Conservation (phyloP, 495 filamentous ascomycete species). For the Eremomyces bilateralis region DNA sequence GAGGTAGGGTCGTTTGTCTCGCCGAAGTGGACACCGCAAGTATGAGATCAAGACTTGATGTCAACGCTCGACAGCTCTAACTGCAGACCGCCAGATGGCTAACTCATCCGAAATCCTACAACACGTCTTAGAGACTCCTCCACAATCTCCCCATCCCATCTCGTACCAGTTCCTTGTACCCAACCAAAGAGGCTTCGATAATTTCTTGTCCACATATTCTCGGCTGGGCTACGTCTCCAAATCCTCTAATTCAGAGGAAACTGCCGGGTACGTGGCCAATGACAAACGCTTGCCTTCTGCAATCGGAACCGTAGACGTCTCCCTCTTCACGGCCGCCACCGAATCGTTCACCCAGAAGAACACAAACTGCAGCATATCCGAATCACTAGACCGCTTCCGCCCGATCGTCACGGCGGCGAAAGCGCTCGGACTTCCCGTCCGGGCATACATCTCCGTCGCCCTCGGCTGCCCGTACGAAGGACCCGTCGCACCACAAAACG, state of each 20-base stretch:
- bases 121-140: constrained; percentile 39
- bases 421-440: constrained; percentile 45
- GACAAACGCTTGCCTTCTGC: constrained; percentile 10
- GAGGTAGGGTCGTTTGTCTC: constrained; percentile 91
- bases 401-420: constrained; percentile 59
- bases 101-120: constrained; percentile 68
- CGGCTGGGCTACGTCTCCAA: too few relatives aligned
- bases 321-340: constrained; percentile 80
- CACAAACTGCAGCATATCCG: constrained; percentile 70
- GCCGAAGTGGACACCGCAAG: constrained; percentile 97
- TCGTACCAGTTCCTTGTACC: constrained; percentile 89
- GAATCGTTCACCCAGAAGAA: constrained; percentile 82
- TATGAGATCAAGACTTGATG: too few relatives aligned
- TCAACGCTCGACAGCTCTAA: too few relatives aligned
- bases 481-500: constrained; percentile 49
- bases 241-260: constrained; percentile 18
- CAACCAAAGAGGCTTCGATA: constrained; percentile 61
- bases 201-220: constrained; percentile 27
- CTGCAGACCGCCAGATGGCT: constrained; percentile 56
- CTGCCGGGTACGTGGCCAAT: too few relatives aligned
- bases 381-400: constrained; percentile 54
- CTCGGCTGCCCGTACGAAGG: constrained; percentile 92
- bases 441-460: constrained; percentile 88
- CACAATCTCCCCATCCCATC: constrained; percentile 37
- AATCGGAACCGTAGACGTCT: constrained; percentile 39